phyloP scores from a whole-genome alignment of 108 stramenopile genomes.

The Stephanodiscus triporus region DNA sequence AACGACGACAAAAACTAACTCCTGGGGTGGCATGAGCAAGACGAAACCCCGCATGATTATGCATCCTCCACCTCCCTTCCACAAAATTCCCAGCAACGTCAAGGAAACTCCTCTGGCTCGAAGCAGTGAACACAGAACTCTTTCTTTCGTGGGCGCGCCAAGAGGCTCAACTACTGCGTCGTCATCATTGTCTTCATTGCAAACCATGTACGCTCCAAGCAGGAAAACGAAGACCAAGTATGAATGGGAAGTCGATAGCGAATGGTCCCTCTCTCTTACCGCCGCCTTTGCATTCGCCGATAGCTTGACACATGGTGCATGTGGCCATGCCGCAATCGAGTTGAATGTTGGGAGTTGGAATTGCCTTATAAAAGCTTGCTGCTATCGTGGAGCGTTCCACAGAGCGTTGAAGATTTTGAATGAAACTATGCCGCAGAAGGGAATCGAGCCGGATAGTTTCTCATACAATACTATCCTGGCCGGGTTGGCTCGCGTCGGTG shows the following conservation, averaged over 20 bases:
- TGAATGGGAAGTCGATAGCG: constrained; percentile 70
- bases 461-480: constrained; percentile 75
- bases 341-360: constrained; percentile 70
- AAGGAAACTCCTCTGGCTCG: constrained; percentile 58
- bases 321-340: constrained; percentile 81
- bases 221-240: constrained; percentile 57
- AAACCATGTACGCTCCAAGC: constrained; percentile 8
- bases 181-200: not conserved
- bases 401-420: constrained; percentile 81
- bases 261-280: constrained; percentile 73
- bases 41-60: constrained; percentile 60
- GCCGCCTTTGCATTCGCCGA: constrained; percentile 88
- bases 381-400: constrained; percentile 81
- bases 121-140: constrained; percentile 38
- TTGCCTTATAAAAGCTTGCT: constrained; percentile 77
- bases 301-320: constrained; percentile 85
- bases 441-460: constrained; percentile 65
- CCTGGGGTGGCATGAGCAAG: constrained; percentile 28
- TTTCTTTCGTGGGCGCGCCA: constrained; percentile 16
- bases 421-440: constrained; percentile 67
- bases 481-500: constrained; percentile 70
- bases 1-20: constrained; percentile 19
- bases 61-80: constrained; percentile 68
- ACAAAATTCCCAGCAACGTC: constrained; percentile 78
- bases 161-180: constrained; percentile 6